These are phyloP conservation scores for Gossypium schwendimanii DNA, from an alignment of 441 rosid genomes.

Conservation along the genomic window DNA sequence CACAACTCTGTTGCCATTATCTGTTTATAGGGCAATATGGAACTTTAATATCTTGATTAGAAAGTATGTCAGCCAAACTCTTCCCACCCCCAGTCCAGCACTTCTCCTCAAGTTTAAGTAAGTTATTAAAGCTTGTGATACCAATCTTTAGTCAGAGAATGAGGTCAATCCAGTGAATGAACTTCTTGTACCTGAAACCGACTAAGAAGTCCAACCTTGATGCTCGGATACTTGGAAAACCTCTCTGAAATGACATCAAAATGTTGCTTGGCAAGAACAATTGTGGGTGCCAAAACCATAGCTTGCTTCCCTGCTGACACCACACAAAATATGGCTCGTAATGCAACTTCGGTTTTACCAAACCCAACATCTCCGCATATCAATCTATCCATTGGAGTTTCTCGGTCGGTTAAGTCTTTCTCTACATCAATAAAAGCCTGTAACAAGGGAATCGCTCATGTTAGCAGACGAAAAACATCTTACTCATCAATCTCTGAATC, in stretches of 20 bases:
- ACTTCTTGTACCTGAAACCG: constrained; percentile 74
- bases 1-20: background rate
- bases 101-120: background rate
- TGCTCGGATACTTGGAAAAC: constrained; percentile 49
- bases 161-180: constrained; percentile 12
- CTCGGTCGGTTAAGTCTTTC: constrained; percentile 83
- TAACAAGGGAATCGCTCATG: constrained; percentile 20
- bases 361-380: constrained; percentile 98
- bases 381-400: constrained; percentile 94
- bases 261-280: constrained; percentile 94
- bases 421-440: constrained; percentile 95
- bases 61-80: background rate
- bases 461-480: background rate
- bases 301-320: constrained; percentile 87
- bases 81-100: background rate
- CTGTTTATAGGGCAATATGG: background rate
- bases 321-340: constrained; percentile 86
- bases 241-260: constrained; percentile 78
- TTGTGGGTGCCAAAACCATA: constrained; percentile 93
- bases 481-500: background rate
- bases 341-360: constrained; percentile 97
- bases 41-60: background rate
- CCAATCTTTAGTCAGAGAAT: background rate
- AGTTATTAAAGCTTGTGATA: background rate
- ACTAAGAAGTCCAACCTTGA: constrained; percentile 79